Evolutionary conservation across 192 early-diverging fungal species (phyloP).

Genomic region (Linnemannia exigua): DNA sequence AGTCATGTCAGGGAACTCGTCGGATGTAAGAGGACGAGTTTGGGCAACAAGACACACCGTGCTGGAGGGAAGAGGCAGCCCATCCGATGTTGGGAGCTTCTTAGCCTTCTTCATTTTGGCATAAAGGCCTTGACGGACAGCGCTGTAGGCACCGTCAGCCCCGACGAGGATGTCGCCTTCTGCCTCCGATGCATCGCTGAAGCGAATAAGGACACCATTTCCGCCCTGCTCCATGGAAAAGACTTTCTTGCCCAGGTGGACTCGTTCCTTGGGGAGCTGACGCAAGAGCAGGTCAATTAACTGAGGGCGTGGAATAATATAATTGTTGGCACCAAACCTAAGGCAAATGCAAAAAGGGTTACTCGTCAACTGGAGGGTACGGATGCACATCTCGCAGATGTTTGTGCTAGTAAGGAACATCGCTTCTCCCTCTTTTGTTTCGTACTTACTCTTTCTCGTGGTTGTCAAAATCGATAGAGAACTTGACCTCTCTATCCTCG

Average conservation of each 20-base stretch:
- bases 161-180: conserved; percentile 46
- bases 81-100: neutral
- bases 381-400: no score
- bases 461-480: no score
- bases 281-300: conserved; percentile 5
- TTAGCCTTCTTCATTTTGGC: neutral
- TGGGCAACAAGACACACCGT: conserved; percentile 17
- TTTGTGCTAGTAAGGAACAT: no score
- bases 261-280: neutral
- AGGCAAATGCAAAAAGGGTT: no score
- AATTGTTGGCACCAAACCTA: neutral
- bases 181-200: conserved; percentile 10
- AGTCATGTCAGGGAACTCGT: neutral
- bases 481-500: no score
- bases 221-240: conserved; percentile 8
- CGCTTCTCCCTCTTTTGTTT: no score
- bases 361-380: no score
- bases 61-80: neutral
- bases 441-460: no score
- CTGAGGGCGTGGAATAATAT: conserved; percentile 5
- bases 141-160: conserved; percentile 44
- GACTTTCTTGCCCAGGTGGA: conserved; percentile 29
- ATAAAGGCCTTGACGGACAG: conserved; percentile 19
- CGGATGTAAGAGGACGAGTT: neutral
- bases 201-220: conserved; percentile 25